phyloP scores from a whole-genome alignment of 192 early-diverging fungal species.

The Ambispora gerdemannii region DNA sequence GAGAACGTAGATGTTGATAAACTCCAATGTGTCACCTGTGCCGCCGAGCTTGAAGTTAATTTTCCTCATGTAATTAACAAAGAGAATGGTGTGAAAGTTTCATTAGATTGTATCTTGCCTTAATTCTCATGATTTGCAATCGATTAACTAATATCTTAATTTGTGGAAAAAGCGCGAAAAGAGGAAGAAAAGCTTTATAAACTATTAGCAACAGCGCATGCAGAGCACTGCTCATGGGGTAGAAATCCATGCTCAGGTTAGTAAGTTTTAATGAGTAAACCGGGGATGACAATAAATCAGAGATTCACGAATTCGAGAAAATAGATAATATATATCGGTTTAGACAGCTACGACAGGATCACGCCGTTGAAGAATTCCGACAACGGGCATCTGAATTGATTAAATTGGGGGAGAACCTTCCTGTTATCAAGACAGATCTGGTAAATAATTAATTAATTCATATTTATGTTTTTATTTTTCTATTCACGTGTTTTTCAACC shows the following conservation, averaged over 20 bases:
- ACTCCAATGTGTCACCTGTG: conserved; percentile 25
- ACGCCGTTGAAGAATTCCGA: conserved; percentile 6
- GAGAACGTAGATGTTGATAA: not conserved
- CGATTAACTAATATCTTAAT: too few relatives aligned
- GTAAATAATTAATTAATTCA: conserved; percentile 4
- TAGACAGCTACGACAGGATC: not conserved
- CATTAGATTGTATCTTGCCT: too few relatives aligned
- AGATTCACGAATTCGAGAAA: not conserved
- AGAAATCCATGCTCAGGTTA: conserved; percentile 10
- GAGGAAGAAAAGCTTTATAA: conserved; percentile 11
- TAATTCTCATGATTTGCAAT: too few relatives aligned
- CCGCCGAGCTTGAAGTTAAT: not conserved
- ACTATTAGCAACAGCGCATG: conserved; percentile 6
- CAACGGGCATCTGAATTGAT: not conserved
- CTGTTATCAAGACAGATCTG: conserved; percentile 15
- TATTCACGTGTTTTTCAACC: not conserved
- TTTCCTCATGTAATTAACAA: not conserved
- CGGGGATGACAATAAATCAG: not conserved
- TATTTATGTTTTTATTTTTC: not conserved
- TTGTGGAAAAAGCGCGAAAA: too few relatives aligned
- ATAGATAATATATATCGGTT: conserved; percentile 22
- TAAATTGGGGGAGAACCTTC: conserved; percentile 11
- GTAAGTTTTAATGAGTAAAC: too few relatives aligned
- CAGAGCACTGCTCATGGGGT: conserved; percentile 17
- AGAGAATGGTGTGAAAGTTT: not conserved